These are phyloP conservation scores for Pleurostoma richardsiae DNA, from an alignment of 2,329 filamentous ascomycete species.

Conservation along the genomic window DNA sequence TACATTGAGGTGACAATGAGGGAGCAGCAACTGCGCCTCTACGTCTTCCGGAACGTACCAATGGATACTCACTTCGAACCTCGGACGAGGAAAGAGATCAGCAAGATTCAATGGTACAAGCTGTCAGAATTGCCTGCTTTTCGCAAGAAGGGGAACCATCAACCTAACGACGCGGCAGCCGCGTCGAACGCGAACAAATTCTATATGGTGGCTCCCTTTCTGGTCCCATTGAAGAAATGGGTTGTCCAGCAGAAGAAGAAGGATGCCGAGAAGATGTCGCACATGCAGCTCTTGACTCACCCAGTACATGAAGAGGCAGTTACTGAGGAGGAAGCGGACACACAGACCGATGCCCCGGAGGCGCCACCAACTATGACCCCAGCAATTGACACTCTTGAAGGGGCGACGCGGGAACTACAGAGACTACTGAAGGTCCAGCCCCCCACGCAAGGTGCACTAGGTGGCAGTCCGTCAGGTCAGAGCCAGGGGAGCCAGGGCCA, in stretches of 20 bases:
- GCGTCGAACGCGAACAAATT: conserved; percentile 75
- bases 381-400: conserved; percentile 41
- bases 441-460: conserved; percentile 42
- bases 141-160: conserved; percentile 58
- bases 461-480: conserved; percentile 7
- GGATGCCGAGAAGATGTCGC: conserved; percentile 46
- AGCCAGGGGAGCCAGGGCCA: conserved; percentile 9
- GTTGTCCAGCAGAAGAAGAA: conserved; percentile 76
- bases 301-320: conserved; percentile 49
- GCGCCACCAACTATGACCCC: conserved; percentile 24
- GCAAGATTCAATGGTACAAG: conserved; percentile 93
- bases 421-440: conserved; percentile 52
- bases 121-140: conserved; percentile 82
- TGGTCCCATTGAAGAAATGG: conserved; percentile 83
- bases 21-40: conserved; percentile 89
- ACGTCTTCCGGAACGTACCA: conserved; percentile 84
- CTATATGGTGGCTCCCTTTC: conserved; percentile 96
- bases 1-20: conserved; percentile 85
- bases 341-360: conserved; percentile 28
- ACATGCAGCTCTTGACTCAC: conserved; percentile 33
- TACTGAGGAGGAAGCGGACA: conserved; percentile 57
- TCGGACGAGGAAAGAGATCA: conserved; percentile 92
- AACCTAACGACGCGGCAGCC: conserved; percentile 52
- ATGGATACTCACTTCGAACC: conserved; percentile 86
- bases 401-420: conserved; percentile 46